Evolutionary conservation across 768 basidiomycete genomes (phyloP).

Genomic region (Panaeolus cyanescens): DNA sequence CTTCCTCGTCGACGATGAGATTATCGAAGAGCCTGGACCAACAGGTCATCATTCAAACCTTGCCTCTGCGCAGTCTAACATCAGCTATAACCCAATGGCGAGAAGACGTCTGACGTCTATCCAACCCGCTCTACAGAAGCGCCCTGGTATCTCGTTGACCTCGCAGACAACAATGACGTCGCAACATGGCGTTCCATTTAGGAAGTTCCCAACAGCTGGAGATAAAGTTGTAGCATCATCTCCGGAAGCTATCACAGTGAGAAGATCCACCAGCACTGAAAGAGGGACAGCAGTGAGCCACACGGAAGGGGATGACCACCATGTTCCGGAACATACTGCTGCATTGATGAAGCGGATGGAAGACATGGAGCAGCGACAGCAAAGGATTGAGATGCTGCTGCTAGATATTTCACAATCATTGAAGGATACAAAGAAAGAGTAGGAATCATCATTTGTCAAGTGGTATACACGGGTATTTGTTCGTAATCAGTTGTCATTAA

Average conservation of each 20-base stretch:
- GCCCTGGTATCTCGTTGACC: neutral
- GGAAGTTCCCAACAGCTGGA: slow-evolving; percentile 24
- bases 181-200: slow-evolving; percentile 7
- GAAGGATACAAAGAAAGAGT: slow-evolving; percentile 11
- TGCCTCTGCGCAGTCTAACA: slow-evolving; percentile 10
- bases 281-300: slow-evolving; percentile 13
- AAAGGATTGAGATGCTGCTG: slow-evolving; percentile 47
- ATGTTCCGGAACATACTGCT: neutral
- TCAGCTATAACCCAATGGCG: slow-evolving; percentile 48
- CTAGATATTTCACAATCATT: slow-evolving; percentile 34
- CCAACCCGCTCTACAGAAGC: slow-evolving; percentile 11
- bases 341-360: slow-evolving; percentile 16
- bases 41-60: neutral
- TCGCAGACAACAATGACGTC: neutral
- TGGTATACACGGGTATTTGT: neutral
- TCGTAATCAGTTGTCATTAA: neutral
- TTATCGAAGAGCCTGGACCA: slow-evolving; percentile 10
- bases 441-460: slow-evolving; percentile 2
- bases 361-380: slow-evolving; percentile 37
- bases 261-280: slow-evolving; percentile 12
- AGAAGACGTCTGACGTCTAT: slow-evolving; percentile 44
- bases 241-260: neutral
- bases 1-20: slow-evolving; percentile 53
- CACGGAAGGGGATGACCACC: slow-evolving; percentile 12
- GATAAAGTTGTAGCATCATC: slow-evolving; percentile 18